Conservation (phyloP, 345 rosid species). For the Litchi chinensis region DNA sequence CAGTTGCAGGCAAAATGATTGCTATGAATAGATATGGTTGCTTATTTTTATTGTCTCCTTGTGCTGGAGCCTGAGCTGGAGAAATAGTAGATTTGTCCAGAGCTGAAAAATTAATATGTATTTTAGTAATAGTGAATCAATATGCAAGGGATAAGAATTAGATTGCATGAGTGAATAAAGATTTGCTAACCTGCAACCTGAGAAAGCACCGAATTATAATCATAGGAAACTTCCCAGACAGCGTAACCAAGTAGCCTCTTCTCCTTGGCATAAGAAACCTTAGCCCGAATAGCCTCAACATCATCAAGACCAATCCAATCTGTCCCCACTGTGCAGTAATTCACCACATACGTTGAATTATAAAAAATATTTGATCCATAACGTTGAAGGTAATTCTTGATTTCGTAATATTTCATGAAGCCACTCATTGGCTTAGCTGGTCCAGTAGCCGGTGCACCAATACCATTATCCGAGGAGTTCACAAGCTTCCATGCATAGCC, state of each 20-base stretch:
- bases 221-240: constrained; percentile 36
- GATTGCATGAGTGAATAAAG: too few relatives aligned
- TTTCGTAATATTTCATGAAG: constrained; percentile 25
- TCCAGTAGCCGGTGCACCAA: constrained; percentile 3
- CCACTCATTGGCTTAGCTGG: background rate
- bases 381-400: constrained; percentile 25
- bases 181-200: constrained; percentile 28
- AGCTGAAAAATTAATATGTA: too few relatives aligned
- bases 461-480: too few relatives aligned
- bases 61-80: too few relatives aligned
- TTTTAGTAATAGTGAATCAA: too few relatives aligned
- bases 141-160: too few relatives aligned
- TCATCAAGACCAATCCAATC: constrained; percentile 52
- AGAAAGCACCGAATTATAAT: constrained; percentile 48
- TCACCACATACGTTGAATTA: constrained; percentile 38
- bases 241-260: constrained; percentile 42
- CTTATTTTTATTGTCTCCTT: too few relatives aligned
- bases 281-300: constrained; percentile 39
- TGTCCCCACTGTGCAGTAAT: constrained; percentile 21
- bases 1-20: constrained; percentile 22
- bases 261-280: constrained; percentile 43
- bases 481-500: too few relatives aligned
- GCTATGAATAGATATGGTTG: constrained; percentile 6
- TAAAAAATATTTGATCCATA: constrained; percentile 31
- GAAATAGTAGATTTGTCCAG: too few relatives aligned